Evolutionary conservation across 2,329 filamentous ascomycete genomes (phyloP), one percentile per base, ranked within the genome.

Genomic region (Epicoccum sorghinum): DNA sequence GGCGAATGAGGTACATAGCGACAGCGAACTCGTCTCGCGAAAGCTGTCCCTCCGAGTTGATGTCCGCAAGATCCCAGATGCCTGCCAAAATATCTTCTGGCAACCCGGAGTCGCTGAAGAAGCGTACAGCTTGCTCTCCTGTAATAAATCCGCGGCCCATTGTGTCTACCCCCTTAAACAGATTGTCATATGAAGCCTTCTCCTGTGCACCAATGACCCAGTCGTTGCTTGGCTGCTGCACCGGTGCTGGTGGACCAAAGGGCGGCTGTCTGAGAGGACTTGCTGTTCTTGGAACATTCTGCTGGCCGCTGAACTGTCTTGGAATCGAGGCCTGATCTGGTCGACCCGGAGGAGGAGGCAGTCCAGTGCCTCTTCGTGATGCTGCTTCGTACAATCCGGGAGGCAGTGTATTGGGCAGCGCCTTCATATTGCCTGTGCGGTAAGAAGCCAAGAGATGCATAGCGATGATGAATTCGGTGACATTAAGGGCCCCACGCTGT

Each of bases 41-140:
- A 52, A 99, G 80, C 52, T 89, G 88, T 9, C 95, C 95, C 64
- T 93, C 89, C 7, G 91, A 95, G 69, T 91, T 91, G 75, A 97
- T 91, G 75, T 99, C 95, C 12, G 95, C 89, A 27, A 99, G 84
- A 73, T 99, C 95, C 95, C 95, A 99, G 60, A 99, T 96, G 66
- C 96, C 90, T 27, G 95, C 95, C 47, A 99, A 80, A 8, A 86
- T 86, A 67, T 97, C 93, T 71, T 98, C 93, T 0, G 91, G 86
- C 12, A 99, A 82, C 52, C 90, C 89, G 0, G 93, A 96, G 74
- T 96, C 92, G 71, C 90, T 93, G 74, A 99, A 91, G 77, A 98
- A 99, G 7, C 86, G 84, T 7, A 98, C 95, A 2, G 93, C 95
- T 75, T 98, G 92, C 67, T 98, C 93, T 61, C 95, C 95, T 29